phyloP scores from a whole-genome alignment of 2,329 filamentous ascomycete genomes.

The Ceratocystis ficicola region DNA sequence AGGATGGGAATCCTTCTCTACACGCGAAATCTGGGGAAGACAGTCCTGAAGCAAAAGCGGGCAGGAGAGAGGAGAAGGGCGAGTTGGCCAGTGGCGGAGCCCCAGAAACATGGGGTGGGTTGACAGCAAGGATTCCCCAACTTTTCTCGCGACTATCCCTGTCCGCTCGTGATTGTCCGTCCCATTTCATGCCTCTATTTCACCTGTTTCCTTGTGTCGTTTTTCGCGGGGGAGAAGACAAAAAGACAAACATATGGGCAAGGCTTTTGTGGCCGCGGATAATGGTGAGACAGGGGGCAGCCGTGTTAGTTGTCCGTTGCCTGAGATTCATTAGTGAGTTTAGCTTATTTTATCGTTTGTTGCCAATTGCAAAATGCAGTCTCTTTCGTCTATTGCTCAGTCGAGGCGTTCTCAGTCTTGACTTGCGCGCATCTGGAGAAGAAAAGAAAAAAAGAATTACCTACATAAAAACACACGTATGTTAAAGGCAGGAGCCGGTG shows the following conservation, averaged over 20 bases:
- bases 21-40: conserved; percentile 4
- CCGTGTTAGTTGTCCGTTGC: background rate
- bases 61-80: background rate
- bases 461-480: too few relatives aligned
- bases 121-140: conserved; percentile 14
- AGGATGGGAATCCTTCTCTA: background rate
- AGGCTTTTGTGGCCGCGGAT: background rate
- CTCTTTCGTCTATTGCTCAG: too few relatives aligned
- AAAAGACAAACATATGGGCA: background rate
- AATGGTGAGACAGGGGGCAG: background rate
- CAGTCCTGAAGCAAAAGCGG: background rate
- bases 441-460: background rate
- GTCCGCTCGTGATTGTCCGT: background rate
- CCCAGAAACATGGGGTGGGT: background rate
- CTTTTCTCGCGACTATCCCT: background rate
- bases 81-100: too few relatives aligned
- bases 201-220: background rate
- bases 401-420: background rate
- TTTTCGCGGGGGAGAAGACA: conserved; percentile 2
- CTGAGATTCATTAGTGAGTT: background rate
- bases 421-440: background rate
- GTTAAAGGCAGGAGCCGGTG: background rate
- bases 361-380: background rate
- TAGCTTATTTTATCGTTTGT: background rate
- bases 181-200: background rate